A percentile compares a stretch with the other conserved stretches of the same genome.
Conservation (phyloP, 2,329 filamentous ascomycete species). For the Rhinocladiella similis region DNA sequence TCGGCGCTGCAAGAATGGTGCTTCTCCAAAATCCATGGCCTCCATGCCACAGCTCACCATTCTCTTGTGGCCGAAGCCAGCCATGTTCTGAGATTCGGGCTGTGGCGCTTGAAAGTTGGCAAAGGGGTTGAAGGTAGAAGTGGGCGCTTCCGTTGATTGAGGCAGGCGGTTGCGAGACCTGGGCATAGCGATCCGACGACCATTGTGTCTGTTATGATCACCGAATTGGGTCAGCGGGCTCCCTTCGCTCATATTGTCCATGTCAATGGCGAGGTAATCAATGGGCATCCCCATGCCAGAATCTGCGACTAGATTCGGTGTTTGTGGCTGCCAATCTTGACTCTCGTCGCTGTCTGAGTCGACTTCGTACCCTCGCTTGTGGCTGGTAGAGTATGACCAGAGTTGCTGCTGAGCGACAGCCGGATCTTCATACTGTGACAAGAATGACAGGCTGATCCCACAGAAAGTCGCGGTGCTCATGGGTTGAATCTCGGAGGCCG, state of each 20-base stretch:
- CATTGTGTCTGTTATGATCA: conserved; percentile 15
- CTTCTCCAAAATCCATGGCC: conserved; percentile 46
- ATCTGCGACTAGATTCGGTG: conserved; percentile 25
- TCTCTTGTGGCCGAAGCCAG: conserved; percentile 34
- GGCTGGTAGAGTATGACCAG: conserved; percentile 36
- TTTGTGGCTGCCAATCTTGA: conserved; percentile 28
- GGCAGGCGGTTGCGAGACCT: conserved; percentile 17
- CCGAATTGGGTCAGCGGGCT: conserved; percentile 22
- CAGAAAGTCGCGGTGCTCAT: conserved; percentile 35
- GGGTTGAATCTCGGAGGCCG: conserved; percentile 58
- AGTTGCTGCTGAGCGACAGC: conserved; percentile 39
- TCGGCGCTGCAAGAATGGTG: conserved; percentile 43
- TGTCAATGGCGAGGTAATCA: conserved; percentile 29
- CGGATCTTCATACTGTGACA: conserved; percentile 39
- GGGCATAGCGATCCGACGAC: conserved; percentile 27
- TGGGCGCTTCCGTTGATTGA: conserved; percentile 10
- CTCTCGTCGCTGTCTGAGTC: conserved; percentile 40
- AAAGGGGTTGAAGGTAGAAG: conserved; percentile 28
- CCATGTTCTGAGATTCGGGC: conserved; percentile 24
- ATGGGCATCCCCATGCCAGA: conserved; percentile 23
- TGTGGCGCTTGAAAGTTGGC: conserved; percentile 16
- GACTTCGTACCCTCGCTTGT: conserved; percentile 45
- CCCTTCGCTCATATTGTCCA: conserved; percentile 27
- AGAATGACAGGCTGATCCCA: conserved; percentile 28
- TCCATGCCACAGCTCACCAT: conserved; percentile 35